Evolutionary conservation across 345 rosid species (phyloP).

Genomic region (Citrus hindsii): DNA sequence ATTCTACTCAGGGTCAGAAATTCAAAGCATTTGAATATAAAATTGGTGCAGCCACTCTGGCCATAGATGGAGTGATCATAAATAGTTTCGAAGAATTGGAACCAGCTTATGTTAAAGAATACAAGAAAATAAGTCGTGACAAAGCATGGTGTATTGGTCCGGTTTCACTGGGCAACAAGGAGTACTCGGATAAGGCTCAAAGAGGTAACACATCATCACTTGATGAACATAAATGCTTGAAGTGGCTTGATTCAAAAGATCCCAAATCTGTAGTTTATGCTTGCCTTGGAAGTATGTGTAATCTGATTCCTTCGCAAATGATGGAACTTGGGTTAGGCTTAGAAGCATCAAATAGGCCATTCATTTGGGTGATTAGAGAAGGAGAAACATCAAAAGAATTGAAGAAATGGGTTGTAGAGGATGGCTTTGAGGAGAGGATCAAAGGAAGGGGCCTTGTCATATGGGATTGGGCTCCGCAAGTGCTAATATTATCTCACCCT

Average conservation of each 20-base stretch:
- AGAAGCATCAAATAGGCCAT: constrained; percentile 11
- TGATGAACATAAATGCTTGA: not conserved
- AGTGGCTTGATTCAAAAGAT: constrained; percentile 25
- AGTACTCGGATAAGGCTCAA: constrained; percentile 14
- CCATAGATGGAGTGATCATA: constrained; percentile 29
- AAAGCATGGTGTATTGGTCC: constrained; percentile 25
- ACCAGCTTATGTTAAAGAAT: constrained; percentile 13
- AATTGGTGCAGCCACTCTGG: constrained; percentile 20
- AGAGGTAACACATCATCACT: constrained; percentile 29
- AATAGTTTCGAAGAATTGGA: constrained; percentile 39
- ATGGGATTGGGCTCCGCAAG: constrained; percentile 19
- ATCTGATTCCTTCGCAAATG: not conserved
- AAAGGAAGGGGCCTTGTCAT: constrained; percentile 8
- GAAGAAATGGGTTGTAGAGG: not conserved
- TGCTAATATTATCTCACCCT: constrained; percentile 8
- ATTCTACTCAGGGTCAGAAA: constrained; percentile 2
- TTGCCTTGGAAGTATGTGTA: constrained; percentile 8
- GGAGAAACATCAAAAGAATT: not conserved
- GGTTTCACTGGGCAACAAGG: constrained; percentile 18
- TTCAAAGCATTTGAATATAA: constrained; percentile 10
- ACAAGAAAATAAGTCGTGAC: constrained; percentile 20
- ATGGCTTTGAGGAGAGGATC: constrained; percentile 8
- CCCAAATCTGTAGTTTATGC: constrained; percentile 10
- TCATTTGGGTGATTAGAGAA: constrained; percentile 4
- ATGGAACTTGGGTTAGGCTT: constrained; percentile 8